Evolutionary conservation across 1,284 basidiomycete species (phyloP).

Genomic region (Cystobasidium slooffiae): DNA sequence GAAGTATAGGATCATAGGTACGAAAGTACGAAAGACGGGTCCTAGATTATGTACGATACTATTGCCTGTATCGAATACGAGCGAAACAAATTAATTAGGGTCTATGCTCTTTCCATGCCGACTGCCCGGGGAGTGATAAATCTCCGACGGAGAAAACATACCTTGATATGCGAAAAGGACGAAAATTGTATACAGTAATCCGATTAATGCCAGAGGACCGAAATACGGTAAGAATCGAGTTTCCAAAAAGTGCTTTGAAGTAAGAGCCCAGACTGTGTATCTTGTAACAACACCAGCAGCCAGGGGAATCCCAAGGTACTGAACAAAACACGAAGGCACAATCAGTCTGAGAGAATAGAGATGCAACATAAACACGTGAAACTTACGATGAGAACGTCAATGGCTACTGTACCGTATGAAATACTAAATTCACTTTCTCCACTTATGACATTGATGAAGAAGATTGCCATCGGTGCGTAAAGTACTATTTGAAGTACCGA

Average conservation of each 20-base stretch:
- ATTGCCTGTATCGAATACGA: conserved; percentile 48
- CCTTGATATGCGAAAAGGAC: conserved; percentile 75
- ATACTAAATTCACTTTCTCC: conserved; percentile 62
- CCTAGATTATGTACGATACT: conserved; percentile 70
- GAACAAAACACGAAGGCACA: background rate
- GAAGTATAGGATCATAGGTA: conserved; percentile 66
- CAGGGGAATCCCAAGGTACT: conserved; percentile 76
- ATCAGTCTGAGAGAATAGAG: background rate
- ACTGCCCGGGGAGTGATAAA: background rate
- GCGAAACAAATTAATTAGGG: background rate
- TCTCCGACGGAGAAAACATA: background rate
- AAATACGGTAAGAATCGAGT: conserved; percentile 70
- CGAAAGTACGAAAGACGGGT: conserved; percentile 74
- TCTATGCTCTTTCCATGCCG: background rate
- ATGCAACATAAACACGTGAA: background rate
- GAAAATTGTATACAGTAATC: conserved; percentile 71
- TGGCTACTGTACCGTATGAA: conserved; percentile 71
- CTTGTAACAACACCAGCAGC: conserved; percentile 72
- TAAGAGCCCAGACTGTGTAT: conserved; percentile 62
- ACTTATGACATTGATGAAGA: conserved; percentile 77
- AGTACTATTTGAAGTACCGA: conserved; percentile 54
- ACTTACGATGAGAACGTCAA: conserved; percentile 67
- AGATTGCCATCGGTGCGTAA: conserved; percentile 62
- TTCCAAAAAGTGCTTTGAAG: conserved; percentile 62
- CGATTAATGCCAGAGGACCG: conserved; percentile 71